phyloP scores from a whole-genome alignment of 768 basidiomycete genomes.

The Phaffia tasmanica region DNA sequence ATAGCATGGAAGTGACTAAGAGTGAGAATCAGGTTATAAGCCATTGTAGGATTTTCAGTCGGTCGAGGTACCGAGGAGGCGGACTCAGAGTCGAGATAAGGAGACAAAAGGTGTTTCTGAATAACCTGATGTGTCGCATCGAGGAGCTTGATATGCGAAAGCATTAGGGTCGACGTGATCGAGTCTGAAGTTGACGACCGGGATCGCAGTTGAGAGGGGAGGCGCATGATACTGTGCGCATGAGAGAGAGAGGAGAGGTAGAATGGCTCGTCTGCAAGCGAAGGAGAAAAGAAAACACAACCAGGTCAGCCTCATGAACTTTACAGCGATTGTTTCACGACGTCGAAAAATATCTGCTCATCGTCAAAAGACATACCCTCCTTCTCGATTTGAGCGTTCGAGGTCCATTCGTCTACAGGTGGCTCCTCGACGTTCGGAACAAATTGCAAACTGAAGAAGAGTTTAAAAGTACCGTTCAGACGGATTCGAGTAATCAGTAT shows the following conservation, averaged over 20 bases:
- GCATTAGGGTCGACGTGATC: conserved; percentile 11
- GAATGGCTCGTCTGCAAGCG: conserved; percentile 14
- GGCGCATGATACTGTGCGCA: conserved; percentile 11
- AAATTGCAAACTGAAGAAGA: conserved; percentile 7
- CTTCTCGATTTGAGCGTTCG: conserved; percentile 9
- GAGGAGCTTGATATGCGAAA: conserved; percentile 16
- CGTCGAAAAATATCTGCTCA: not conserved
- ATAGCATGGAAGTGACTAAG: conserved; percentile 6
- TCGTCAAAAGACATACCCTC: conserved; percentile 12
- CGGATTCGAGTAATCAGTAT: not conserved
- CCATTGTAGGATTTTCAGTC: not conserved
- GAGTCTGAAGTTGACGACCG: not conserved
- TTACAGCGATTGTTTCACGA: not conserved
- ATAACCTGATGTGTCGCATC: conserved; percentile 19
- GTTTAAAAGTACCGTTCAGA: not conserved
- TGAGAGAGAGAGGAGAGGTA: conserved; percentile 1
- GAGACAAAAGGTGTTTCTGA: conserved; percentile 8
- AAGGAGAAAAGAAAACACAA: not conserved
- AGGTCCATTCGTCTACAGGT: conserved; percentile 22
- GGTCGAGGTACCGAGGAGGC: not conserved
- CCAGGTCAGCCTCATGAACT: not conserved
- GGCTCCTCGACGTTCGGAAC: conserved; percentile 4
- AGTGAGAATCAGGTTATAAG: conserved; percentile 20
- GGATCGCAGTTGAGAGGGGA: conserved; percentile 11
- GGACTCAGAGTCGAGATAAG: not conserved